Conservation (phyloP, 2,329 filamentous ascomycete genomes). For the Microsporum canis region DNA sequence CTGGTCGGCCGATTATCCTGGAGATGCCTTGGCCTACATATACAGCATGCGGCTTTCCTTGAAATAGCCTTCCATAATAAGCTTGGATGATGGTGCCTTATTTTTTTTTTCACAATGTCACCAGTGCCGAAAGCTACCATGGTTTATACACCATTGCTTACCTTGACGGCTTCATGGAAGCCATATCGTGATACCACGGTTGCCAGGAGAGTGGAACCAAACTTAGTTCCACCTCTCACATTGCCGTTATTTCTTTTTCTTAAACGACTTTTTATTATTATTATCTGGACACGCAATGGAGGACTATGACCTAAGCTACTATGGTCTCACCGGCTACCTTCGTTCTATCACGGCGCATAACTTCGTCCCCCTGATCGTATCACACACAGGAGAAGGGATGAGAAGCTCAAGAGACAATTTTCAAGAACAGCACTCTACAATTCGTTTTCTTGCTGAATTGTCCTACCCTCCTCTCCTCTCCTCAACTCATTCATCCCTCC, state of each 20-base stretch:
- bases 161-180: constrained; percentile 3
- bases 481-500: background rate
- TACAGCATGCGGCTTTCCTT: background rate
- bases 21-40: background rate
- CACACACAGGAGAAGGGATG: constrained; percentile 1
- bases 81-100: background rate
- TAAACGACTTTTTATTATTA: background rate
- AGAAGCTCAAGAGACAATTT: background rate
- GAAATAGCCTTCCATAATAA: background rate
- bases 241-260: background rate
- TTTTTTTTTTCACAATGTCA: background rate
- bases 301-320: background rate
- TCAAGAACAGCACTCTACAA: background rate
- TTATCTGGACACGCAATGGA: background rate
- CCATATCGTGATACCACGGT: background rate
- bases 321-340: background rate
- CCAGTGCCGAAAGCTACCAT: constrained; percentile 1
- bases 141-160: background rate
- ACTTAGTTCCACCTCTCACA: background rate
- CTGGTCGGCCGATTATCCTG: background rate
- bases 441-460: background rate
- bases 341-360: background rate
- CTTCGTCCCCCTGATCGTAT: constrained; percentile 1
- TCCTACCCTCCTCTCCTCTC: background rate
- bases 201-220: constrained; percentile 2